Conservation (phyloP, 2,329 filamentous ascomycete genomes). For the Zasmidium cellare region DNA sequence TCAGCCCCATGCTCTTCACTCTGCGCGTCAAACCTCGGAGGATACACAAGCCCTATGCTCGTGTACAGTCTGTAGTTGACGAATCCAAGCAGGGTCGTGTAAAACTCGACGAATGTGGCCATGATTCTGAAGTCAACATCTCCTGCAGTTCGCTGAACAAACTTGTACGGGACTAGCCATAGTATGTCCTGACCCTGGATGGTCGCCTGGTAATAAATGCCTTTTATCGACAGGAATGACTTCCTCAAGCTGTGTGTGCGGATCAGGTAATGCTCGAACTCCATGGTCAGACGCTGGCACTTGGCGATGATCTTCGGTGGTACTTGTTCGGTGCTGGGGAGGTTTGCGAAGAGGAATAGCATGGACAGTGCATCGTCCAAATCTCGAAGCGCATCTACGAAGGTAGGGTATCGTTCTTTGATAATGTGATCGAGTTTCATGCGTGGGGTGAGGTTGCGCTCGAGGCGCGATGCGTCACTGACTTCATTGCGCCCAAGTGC, state of each 20-base stretch:
- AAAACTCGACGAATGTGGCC: conserved; percentile 98
- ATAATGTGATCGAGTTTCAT: conserved; percentile 96
- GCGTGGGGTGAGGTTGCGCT: conserved; percentile 86
- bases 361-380: conserved; percentile 96
- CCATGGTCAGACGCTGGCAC: conserved; percentile 87
- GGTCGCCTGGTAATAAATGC: conserved; percentile 97
- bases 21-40: conserved; percentile 83
- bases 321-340: conserved; percentile 85
- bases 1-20: conserved; percentile 90
- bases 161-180: conserved; percentile 97
- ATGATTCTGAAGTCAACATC: conserved; percentile 99
- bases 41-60: conserved; percentile 86
- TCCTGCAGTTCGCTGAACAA: conserved; percentile 89
- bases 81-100: conserved; percentile 92
- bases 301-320: conserved; percentile 93
- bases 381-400: conserved; percentile 89
- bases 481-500: conserved; percentile 91
- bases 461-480: conserved; percentile 80
- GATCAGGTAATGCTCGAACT: conserved; percentile 98
- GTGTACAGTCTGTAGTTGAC: conserved; percentile 96
- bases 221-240: conserved; percentile 97
- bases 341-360: conserved; percentile 95
- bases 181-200: conserved; percentile 96
- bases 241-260: conserved; percentile 87
- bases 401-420: conserved; percentile 96